Evolutionary conservation across 2,329 filamentous ascomycete species (phyloP).

Genomic region (Fusarium guadeloupense): DNA sequence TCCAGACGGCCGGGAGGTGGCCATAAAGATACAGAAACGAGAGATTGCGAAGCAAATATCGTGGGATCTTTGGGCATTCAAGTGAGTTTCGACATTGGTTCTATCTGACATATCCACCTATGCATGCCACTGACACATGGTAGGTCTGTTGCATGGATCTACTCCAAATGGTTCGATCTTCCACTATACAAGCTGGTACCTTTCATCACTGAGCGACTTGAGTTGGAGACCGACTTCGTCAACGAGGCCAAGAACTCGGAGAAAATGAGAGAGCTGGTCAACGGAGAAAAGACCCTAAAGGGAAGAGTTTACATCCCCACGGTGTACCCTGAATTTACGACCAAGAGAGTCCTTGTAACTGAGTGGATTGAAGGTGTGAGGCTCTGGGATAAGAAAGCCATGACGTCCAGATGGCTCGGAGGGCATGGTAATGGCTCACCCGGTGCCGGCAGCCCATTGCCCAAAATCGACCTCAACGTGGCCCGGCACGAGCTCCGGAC

Average conservation of each 20-base stretch:
- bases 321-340: slow-evolving; percentile 84
- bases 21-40: slow-evolving; percentile 95
- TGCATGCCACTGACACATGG: slow-evolving; percentile 21
- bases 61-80: slow-evolving; percentile 97
- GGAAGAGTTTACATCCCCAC: slow-evolving; percentile 88
- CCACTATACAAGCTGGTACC: slow-evolving; percentile 91
- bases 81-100: slow-evolving; percentile 59
- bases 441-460: slow-evolving; percentile 75
- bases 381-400: slow-evolving; percentile 88
- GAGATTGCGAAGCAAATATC: slow-evolving; percentile 91
- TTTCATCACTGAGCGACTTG: slow-evolving; percentile 90
- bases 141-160: slow-evolving; percentile 81
- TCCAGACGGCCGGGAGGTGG: slow-evolving; percentile 87
- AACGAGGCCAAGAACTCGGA: slow-evolving; percentile 91
- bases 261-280: slow-evolving; percentile 81
- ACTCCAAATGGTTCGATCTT: slow-evolving; percentile 90
- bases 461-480: slow-evolving; percentile 56
- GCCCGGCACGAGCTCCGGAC: slow-evolving; percentile 59
- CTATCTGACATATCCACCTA: neutral
- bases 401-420: slow-evolving; percentile 81
- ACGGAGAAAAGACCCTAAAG: slow-evolving; percentile 77
- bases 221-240: slow-evolving; percentile 92
- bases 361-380: slow-evolving; percentile 98
- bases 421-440: slow-evolving; percentile 80
- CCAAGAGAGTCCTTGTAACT: slow-evolving; percentile 85